Evolutionary conservation across 495 filamentous ascomycete genomes (phyloP).

Genomic region (Sordaria brevicollis): DNA sequence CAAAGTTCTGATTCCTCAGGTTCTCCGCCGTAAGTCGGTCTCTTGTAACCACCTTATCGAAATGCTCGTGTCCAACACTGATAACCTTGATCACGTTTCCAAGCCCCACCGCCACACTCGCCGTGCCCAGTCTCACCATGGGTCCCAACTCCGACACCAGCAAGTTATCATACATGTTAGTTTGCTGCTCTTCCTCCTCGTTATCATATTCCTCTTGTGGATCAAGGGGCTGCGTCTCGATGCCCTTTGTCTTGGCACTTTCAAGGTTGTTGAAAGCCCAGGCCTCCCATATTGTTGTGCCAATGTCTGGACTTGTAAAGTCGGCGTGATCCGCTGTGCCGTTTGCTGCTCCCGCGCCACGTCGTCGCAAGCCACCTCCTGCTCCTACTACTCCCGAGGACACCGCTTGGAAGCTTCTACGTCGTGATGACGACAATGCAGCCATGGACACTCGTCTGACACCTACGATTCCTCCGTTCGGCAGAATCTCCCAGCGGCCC

Average conservation of each 20-base stretch:
- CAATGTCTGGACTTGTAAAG: not conserved
- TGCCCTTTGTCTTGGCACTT: slow-evolving; percentile 14
- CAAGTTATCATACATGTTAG: slow-evolving; percentile 26
- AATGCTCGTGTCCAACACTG: slow-evolving; percentile 50
- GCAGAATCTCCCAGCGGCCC: slow-evolving; percentile 37
- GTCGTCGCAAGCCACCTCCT: slow-evolving; percentile 16
- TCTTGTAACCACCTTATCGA: slow-evolving; percentile 26
- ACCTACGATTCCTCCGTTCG: slow-evolving; percentile 38
- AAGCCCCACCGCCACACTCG: slow-evolving; percentile 52
- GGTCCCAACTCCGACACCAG: slow-evolving; percentile 52
- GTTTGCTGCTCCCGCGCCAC: not conserved
- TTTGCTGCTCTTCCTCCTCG: slow-evolving; percentile 6
- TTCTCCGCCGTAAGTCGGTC: slow-evolving; percentile 17
- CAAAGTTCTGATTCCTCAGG: slow-evolving; percentile 17
- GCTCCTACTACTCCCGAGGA: not conserved
- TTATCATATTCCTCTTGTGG: slow-evolving; percentile 17
- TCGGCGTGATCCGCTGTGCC: not conserved
- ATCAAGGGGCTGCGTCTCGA: slow-evolving; percentile 29
- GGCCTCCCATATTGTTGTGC: slow-evolving; percentile 49
- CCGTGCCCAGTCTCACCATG: slow-evolving; percentile 43
- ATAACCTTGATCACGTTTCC: slow-evolving; percentile 60
- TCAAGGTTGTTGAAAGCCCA: slow-evolving; percentile 48
- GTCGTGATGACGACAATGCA: slow-evolving; percentile 1
- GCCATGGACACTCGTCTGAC: slow-evolving; percentile 21
- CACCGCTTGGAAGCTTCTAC: not conserved